phyloP scores from a whole-genome alignment of 805 yeast species.

The Candida sonorensis region DNA sequence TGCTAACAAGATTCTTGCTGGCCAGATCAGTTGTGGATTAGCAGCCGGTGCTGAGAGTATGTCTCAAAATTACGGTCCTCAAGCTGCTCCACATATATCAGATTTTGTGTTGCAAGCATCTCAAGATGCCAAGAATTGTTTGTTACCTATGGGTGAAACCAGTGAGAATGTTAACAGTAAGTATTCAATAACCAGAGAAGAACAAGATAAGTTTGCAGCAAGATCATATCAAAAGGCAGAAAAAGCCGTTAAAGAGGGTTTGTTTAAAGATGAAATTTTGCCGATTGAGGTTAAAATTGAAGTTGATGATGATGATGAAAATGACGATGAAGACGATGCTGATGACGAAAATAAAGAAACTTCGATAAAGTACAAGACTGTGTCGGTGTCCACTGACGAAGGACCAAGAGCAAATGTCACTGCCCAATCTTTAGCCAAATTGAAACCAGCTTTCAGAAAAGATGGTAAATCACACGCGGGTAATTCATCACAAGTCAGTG shows the following conservation, averaged over 20 bases:
- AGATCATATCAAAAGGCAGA: conserved; percentile 80
- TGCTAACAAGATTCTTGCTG: conserved; percentile 79
- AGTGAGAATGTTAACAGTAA: conserved; percentile 81
- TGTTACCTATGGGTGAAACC: conserved; percentile 95
- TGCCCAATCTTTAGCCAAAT: conserved; percentile 61
- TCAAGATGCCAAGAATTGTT: conserved; percentile 59
- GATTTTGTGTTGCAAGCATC: conserved; percentile 34
- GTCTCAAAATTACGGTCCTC: conserved; percentile 85
- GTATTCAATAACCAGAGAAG: conserved; percentile 56
- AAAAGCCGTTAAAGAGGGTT: conserved; percentile 59
- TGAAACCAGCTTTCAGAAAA: conserved; percentile 80
- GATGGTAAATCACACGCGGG: conserved; percentile 93
- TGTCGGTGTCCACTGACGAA: conserved; percentile 37
- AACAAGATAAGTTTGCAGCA: conserved; percentile 89
- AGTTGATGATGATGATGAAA: conserved; percentile 50
- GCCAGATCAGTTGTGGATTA: conserved; percentile 86
- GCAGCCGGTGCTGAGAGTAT: conserved; percentile 94
- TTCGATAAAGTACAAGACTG: conserved; percentile 20
- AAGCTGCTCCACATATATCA: conserved; percentile 58
- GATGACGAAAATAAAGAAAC: conserved; percentile 19
- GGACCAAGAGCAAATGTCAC: conserved; percentile 90
- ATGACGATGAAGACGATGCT: conserved; percentile 39
- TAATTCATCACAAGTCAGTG: conserved; percentile 92
- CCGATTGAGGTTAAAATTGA: conserved; percentile 62
- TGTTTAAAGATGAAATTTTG: conserved; percentile 83